Percentiles rank a stretch among this genome's conserved stretches.
These are phyloP conservation scores for Mucor velutinosus DNA, from an alignment of 371 early-diverging fungal genomes.

Conservation along the genomic window DNA sequence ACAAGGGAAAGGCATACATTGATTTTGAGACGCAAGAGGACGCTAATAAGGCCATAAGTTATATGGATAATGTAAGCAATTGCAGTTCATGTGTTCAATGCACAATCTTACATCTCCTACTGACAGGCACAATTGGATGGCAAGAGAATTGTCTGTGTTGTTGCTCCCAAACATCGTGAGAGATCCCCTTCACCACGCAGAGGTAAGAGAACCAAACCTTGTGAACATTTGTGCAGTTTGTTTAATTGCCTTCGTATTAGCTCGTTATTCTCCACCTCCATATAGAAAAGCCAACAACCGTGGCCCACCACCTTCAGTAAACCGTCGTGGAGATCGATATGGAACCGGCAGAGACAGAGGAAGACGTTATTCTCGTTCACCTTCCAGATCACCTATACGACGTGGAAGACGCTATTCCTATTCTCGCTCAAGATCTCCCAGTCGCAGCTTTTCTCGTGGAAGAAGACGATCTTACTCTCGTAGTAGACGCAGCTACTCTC, in stretches of 20 bases:
- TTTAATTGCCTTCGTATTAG: background rate
- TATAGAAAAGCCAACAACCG: conserved; percentile 22
- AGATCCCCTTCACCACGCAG: conserved; percentile 38
- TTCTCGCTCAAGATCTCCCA: conserved; percentile 40
- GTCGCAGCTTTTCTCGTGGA: conserved; percentile 40
- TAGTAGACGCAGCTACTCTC: conserved; percentile 35
- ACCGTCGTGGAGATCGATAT: conserved; percentile 20
- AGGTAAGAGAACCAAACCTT: conserved; percentile 15
- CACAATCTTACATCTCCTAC: background rate
- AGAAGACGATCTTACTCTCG: conserved; percentile 27
- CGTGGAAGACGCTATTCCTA: conserved; percentile 38
- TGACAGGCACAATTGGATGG: conserved; percentile 62
- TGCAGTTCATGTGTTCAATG: background rate
- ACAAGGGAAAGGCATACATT: conserved; percentile 57
- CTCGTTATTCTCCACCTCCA: conserved; percentile 37
- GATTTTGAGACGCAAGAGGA: conserved; percentile 60
- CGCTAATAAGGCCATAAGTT: conserved; percentile 54
- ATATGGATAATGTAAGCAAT: conserved; percentile 54
- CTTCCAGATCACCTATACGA: conserved; percentile 26
- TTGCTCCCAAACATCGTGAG: conserved; percentile 35
- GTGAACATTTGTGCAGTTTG: background rate
- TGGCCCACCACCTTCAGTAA: conserved; percentile 4
- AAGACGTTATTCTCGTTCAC: conserved; percentile 32
- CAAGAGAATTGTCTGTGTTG: conserved; percentile 30
- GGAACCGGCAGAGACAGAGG: conserved; percentile 17